phyloP scores from a whole-genome alignment of 2,329 filamentous ascomycete genomes.

The Colletotrichum trifolii region DNA sequence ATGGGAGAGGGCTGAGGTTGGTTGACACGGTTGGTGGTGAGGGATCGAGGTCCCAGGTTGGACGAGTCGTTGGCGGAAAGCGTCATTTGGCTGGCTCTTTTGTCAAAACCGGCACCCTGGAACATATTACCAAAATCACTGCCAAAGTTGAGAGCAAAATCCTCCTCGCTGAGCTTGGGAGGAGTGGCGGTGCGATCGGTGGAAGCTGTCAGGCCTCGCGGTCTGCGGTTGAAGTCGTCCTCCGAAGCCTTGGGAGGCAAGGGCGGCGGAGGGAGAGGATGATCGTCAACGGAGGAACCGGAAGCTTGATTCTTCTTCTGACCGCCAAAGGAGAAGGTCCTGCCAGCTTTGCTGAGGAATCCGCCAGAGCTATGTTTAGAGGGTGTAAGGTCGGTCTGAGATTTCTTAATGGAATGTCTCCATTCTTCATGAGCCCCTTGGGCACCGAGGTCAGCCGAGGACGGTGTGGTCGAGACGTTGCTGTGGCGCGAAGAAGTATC shows the following conservation, averaged over 20 bases:
- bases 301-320: slow-evolving; percentile 61
- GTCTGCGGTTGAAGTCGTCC: slow-evolving; percentile 46
- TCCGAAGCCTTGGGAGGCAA: slow-evolving; percentile 48
- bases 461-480: slow-evolving; percentile 70
- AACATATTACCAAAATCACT: slow-evolving; percentile 70
- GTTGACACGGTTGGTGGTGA: slow-evolving; percentile 58
- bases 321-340: slow-evolving; percentile 70
- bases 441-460: slow-evolving; percentile 60
- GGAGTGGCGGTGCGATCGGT: slow-evolving; percentile 65
- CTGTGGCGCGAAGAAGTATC: slow-evolving; percentile 72
- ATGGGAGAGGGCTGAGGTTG: slow-evolving; percentile 58
- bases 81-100: slow-evolving; percentile 63
- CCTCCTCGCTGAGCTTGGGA: slow-evolving; percentile 56
- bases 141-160: slow-evolving; percentile 63
- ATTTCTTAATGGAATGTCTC: slow-evolving; percentile 51
- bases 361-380: slow-evolving; percentile 59
- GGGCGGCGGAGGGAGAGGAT: slow-evolving; percentile 50
- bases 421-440: slow-evolving; percentile 53
- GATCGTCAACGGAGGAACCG: slow-evolving; percentile 50
- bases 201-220: slow-evolving; percentile 65
- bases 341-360: slow-evolving; percentile 66
- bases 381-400: slow-evolving; percentile 50
- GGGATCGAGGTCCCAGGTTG: slow-evolving; percentile 51
- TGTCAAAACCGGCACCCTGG: slow-evolving; percentile 58
- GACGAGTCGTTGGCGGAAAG: slow-evolving; percentile 50